A percentile compares a stretch with the other conserved stretches of the same genome.
Evolutionary conservation across 139 green algal genomes (phyloP).

Genomic region (Nannochloris sp.): DNA sequence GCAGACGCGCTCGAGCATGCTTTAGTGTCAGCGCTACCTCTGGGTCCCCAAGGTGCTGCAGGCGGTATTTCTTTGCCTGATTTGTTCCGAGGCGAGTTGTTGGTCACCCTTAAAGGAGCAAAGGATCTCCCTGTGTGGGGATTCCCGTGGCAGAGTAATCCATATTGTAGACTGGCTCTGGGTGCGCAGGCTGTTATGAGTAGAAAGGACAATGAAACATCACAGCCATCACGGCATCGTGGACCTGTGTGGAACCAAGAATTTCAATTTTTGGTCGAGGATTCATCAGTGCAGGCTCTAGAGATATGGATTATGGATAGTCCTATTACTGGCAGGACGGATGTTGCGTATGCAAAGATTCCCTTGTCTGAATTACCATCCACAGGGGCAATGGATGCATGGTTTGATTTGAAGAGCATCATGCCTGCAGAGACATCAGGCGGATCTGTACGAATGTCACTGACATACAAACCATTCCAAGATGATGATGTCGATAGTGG

Average conservation of each 20-base stretch:
- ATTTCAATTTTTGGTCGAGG: constrained; percentile 75
- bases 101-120: constrained; percentile 73
- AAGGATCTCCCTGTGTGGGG: constrained; percentile 81
- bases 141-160: constrained; percentile 83
- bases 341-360: constrained; percentile 57
- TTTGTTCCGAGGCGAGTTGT: constrained; percentile 61
- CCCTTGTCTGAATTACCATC: constrained; percentile 34
- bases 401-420: constrained; percentile 53
- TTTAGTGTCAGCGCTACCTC: constrained; percentile 67
- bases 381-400: constrained; percentile 37
- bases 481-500: constrained; percentile 57
- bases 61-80: constrained; percentile 77
- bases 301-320: constrained; percentile 76
- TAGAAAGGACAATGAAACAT: constrained; percentile 69
- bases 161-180: constrained; percentile 75
- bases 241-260: constrained; percentile 83
- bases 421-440: constrained; percentile 13
- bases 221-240: constrained; percentile 51
- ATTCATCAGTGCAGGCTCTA: constrained; percentile 51
- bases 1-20: constrained; percentile 77
- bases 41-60: constrained; percentile 71
- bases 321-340: constrained; percentile 68
- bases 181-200: constrained; percentile 69
- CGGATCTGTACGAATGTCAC: constrained; percentile 59
- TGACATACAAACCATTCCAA: constrained; percentile 66